phyloP scores from a whole-genome alignment of 306 rosid species.

The Arachis hypogaea region DNA sequence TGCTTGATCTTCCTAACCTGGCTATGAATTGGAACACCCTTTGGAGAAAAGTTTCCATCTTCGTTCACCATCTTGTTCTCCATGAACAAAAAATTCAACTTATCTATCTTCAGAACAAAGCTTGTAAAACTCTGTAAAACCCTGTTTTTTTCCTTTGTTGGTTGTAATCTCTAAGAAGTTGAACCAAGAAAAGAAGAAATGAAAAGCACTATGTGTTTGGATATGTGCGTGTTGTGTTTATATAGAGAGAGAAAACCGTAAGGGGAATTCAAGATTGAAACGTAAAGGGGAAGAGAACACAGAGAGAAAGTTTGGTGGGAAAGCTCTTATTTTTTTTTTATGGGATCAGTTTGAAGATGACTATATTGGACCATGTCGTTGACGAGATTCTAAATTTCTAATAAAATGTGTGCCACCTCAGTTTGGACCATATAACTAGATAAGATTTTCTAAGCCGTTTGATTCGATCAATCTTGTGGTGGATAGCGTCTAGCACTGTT shows the following conservation, averaged over 20 bases:
- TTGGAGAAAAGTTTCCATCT: slow-evolving; percentile 30
- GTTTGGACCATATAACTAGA: background rate
- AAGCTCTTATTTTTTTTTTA: slow-evolving; percentile 29
- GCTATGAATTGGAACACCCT: slow-evolving; percentile 63
- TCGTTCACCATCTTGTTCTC: slow-evolving; percentile 54
- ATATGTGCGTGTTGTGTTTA: slow-evolving; percentile 10
- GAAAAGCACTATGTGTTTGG: background rate
- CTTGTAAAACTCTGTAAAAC: background rate
- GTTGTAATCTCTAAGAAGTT: background rate
- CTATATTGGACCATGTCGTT: slow-evolving; percentile 58
- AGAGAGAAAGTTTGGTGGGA: slow-evolving; percentile 58
- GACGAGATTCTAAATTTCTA: slow-evolving; percentile 1
- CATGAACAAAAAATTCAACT: slow-evolving; percentile 33
- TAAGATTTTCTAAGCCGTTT: slow-evolving; percentile 22
- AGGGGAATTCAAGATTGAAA: slow-evolving; percentile 44
- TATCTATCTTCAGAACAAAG: slow-evolving; percentile 1
- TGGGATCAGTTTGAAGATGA: slow-evolving; percentile 48
- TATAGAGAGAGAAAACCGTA: slow-evolving; percentile 3
- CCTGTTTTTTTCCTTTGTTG: slow-evolving; percentile 9
- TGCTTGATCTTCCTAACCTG: slow-evolving; percentile 82
- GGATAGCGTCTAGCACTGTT: no score
- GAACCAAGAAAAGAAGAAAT: background rate
- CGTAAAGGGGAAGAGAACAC: slow-evolving; percentile 47
- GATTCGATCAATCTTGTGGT: slow-evolving; percentile 20
- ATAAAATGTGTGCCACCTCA: background rate